Conservation (phyloP, 805 yeast species). For the Debaryomyces maramus region DNA sequence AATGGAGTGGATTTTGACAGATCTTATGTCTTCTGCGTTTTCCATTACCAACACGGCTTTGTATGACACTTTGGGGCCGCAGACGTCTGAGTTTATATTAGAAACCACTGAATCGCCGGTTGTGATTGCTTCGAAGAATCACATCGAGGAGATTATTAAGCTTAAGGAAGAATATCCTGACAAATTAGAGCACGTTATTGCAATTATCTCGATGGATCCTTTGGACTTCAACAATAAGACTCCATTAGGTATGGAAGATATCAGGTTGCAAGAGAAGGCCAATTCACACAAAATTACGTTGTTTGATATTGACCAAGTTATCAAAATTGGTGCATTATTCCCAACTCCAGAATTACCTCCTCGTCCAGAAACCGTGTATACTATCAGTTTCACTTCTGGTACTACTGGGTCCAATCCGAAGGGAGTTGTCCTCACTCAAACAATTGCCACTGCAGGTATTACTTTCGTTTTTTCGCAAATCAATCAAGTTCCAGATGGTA, state of each 20-base stretch:
- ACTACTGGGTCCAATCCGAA: constrained; percentile 76
- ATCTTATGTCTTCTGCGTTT: constrained; percentile 32
- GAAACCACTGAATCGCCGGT: constrained; percentile 40
- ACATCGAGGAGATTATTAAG: constrained; percentile 48
- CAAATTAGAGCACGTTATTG: constrained; percentile 42
- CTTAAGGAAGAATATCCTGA: constrained; percentile 37
- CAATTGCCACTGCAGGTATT: constrained; percentile 18
- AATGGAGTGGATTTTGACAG: constrained; percentile 38
- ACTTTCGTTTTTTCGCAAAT: constrained; percentile 25
- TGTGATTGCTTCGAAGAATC: constrained; percentile 52
- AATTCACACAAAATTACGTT: constrained; percentile 23
- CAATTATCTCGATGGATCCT: constrained; percentile 57
- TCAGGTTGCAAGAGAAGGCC: constrained; percentile 33
- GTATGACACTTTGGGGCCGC: constrained; percentile 42
- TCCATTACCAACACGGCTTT: constrained; percentile 40
- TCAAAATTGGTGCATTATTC: constrained; percentile 39
- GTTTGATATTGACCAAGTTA: constrained; percentile 33
- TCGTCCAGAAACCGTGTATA: constrained; percentile 32
- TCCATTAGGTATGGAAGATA: constrained; percentile 24
- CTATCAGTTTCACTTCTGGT: constrained; percentile 52
- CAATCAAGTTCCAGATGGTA: constrained; percentile 8
- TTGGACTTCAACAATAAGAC: constrained; percentile 15
- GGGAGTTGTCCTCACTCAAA: constrained; percentile 58
- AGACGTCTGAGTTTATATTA: constrained; percentile 34
- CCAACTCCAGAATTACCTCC: constrained; percentile 29